Base-by-base conservation (phyloP, 1,284 basidiomycete species). In the Heterobasidion parviporum region DNA sequence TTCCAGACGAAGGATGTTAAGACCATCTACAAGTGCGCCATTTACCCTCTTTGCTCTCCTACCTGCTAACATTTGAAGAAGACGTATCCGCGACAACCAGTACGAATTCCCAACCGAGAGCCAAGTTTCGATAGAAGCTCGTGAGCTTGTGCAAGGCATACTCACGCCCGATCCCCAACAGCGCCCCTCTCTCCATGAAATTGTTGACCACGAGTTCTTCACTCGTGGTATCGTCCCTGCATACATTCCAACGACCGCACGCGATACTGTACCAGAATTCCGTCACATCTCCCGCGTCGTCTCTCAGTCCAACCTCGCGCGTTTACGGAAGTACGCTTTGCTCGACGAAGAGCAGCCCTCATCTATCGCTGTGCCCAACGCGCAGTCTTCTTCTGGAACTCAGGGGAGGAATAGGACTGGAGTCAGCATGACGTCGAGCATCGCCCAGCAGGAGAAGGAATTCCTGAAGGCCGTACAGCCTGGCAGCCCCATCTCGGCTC, bases 1-100 rank as follows among this genome's bases (percentile, higher is more conserved):
- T 99, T 99, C 78, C 95, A 98, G 70, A 98, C 94, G 8, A 94
- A 95, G 69, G 94, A 98, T 54, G 94, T 98, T 64, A 95, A 97
- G 71, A 85, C 85, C 8, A 97, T 97, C 59, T 95, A 97, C 72
- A 87, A 92, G 85, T 89, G 60, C 70, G 85, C 70, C 38, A 41
- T 41, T n/a, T 9, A 41, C 4, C 43, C 35, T 26, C 32, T 8
- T 36, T 2, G 48, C 35, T 52, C 8, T 44, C 48, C 41, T 36
- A 36, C 16, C n/a, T 36, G 35, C 26, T 16, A n/a, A 45, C 53
- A 68, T 41, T 41, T 41, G 38, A 41, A n/a, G n/a, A 57, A 93
- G 92, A 59, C 89, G 94, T 56, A 99, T 99, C 69, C 87, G 90
- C 34, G 89, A 93, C 68, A 97, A 97, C 66, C 83, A 92, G 62